phyloP scores from a whole-genome alignment of 192 early-diverging fungal genomes.

The Coemansia sp. region DNA sequence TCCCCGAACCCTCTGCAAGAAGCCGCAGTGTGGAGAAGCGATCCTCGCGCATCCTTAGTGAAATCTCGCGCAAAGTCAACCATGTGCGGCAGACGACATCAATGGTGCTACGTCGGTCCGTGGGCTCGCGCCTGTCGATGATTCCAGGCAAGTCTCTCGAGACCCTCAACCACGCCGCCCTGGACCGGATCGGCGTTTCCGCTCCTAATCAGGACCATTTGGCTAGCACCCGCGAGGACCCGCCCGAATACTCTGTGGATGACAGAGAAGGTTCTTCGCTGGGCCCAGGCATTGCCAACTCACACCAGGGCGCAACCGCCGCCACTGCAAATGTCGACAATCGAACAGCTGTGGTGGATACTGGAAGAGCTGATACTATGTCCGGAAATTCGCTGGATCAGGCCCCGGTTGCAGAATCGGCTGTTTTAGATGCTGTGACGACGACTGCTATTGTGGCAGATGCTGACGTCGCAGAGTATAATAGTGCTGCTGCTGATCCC shows the following conservation, averaged over 20 bases:
- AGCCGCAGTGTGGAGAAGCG: conserved; percentile 23
- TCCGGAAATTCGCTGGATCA: neutral
- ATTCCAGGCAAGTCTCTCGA: conserved; percentile 9
- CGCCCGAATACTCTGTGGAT: no score
- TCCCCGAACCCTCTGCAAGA: conserved; percentile 2
- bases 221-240: neutral
- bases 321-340: no score
- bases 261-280: no score
- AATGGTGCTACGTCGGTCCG: conserved; percentile 49
- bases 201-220: no score
- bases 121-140: conserved; percentile 30
- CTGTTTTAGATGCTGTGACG: neutral
- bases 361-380: neutral
- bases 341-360: neutral
- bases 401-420: neutral
- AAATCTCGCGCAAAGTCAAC: conserved; percentile 45
- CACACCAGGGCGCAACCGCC: no score
- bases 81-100: conserved; percentile 48
- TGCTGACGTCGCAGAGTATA: conserved; percentile 1
- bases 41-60: conserved; percentile 44
- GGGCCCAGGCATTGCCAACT: no score
- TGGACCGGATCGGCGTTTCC: neutral
- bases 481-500: conserved; percentile 2
- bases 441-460: conserved; percentile 3
- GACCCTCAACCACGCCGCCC: neutral